Base-by-base conservation (phyloP, 1,139 yeast genomes). In the Taiozyma sp. region DNA sequence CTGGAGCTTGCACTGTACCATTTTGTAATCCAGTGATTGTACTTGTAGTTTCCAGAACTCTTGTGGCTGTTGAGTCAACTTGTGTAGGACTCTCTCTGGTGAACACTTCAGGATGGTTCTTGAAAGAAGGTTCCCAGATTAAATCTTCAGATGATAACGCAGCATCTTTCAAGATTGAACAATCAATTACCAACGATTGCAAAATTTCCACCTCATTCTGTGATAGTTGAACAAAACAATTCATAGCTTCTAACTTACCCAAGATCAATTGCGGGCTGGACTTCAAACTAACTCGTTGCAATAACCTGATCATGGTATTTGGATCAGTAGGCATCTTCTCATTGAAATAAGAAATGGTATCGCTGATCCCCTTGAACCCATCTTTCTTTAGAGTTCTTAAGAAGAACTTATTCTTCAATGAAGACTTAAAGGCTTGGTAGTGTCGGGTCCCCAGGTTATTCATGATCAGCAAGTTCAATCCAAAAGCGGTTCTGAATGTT, bases 111-210 rank as follows among this genome's bases (percentile, higher is more conserved):
- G 24, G 41, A 40, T 4, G 2, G 10, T 23, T 39, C 47, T 54
- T 57, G 51, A 59, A 59, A 14, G 61, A 57, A 30, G 53, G 59
- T 29, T 55, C 58, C 62, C 61, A 58, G 16, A 60, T 54, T 32
- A 56, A 22, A 28, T 48, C 45, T 4, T 55, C 58, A 13, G 51
- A 43, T 12, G 57, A 48, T n/a, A 54, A 51, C 3, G 48, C 45
- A 2, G 30, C 30, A 40, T 60, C 61, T 1, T 46, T 30, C 36
- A 55, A 46, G 4, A 56, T 51, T 4, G 14, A 32, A 43, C 47
- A 52, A 0, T 38, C 42, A 23, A 39, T 24, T 12, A 52, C 13
- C n/a, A 47, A 45, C 16, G 16, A n/a, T 4, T 34, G 38, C 41
- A 50, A 47, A 0, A 36, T 28, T 3, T 52, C 50, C n/a, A 60